Conservation (phyloP, 257 asterid genomes). For the Ligustrum vulgare region DNA sequence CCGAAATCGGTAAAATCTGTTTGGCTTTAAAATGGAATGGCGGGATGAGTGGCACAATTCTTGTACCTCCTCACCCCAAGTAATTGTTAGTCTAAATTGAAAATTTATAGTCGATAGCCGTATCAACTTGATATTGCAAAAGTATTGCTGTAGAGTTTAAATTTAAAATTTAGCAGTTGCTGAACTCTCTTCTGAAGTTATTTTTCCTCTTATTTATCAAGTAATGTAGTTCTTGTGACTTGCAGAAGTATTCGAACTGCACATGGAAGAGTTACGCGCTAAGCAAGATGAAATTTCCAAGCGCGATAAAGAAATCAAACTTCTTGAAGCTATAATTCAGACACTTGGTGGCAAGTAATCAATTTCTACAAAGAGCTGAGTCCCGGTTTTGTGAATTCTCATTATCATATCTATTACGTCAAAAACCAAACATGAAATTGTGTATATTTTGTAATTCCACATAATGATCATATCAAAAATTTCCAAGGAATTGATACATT, state of each 20-base stretch:
- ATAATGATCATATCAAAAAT: not conserved
- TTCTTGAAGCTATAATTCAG: slow-evolving; percentile 92
- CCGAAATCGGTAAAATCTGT: not conserved
- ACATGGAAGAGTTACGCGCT: slow-evolving; percentile 88
- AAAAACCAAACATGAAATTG: slow-evolving; percentile 7
- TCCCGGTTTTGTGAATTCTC: slow-evolving; percentile 25
- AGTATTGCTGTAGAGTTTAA: not conserved
- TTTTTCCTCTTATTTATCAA: not conserved
- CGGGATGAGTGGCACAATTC: not conserved
- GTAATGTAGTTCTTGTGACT: slow-evolving; percentile 6
- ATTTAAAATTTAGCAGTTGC: not conserved
- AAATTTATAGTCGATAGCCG: not conserved
- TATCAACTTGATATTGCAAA: not conserved
- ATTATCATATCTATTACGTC: slow-evolving; percentile 5
- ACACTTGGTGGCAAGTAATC: slow-evolving; percentile 84
- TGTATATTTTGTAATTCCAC: slow-evolving; percentile 26
- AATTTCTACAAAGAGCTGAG: slow-evolving; percentile 34
- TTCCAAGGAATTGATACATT: slow-evolving; percentile 1
- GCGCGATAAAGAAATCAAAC: slow-evolving; percentile 87
- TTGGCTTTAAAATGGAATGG: not conserved
- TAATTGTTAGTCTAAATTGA: not conserved
- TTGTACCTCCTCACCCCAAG: not conserved
- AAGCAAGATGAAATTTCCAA: slow-evolving; percentile 86
- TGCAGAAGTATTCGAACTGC: slow-evolving; percentile 92
- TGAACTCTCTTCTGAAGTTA: not conserved